Conservation (phyloP, 345 rosid genomes). For the Jatropha curcas region DNA sequence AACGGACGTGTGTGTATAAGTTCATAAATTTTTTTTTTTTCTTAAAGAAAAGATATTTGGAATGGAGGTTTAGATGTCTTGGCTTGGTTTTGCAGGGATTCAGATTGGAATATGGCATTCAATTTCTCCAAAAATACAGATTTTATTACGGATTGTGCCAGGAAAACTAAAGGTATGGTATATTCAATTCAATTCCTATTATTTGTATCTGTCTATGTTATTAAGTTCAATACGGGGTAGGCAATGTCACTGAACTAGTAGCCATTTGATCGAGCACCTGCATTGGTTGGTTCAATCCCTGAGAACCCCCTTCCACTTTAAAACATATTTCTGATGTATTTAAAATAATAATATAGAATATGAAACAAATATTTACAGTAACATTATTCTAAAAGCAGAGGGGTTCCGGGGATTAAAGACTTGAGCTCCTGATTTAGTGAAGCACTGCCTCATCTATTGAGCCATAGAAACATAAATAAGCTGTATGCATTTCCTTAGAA, state of each 20-base stretch:
- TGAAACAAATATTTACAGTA: no score
- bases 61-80: background rate
- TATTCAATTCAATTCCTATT: background rate
- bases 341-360: no score
- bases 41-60: background rate
- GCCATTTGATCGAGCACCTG: no score
- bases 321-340: no score
- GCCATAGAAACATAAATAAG: background rate
- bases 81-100: constrained; percentile 50
- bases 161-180: constrained; percentile 53
- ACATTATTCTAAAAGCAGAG: background rate
- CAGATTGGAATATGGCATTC: constrained; percentile 83
- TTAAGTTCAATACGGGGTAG: background rate
- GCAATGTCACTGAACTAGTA: no score
- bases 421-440: background rate
- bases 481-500: background rate
- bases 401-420: background rate
- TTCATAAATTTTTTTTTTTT: background rate
- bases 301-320: no score
- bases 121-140: constrained; percentile 64
- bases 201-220: background rate
- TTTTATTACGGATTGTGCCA: constrained; percentile 62
- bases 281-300: no score
- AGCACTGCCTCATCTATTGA: background rate
- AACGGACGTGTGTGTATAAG: constrained; percentile 64